phyloP scores from a whole-genome alignment of 768 basidiomycete genomes.

The Mrakia frigida region DNA sequence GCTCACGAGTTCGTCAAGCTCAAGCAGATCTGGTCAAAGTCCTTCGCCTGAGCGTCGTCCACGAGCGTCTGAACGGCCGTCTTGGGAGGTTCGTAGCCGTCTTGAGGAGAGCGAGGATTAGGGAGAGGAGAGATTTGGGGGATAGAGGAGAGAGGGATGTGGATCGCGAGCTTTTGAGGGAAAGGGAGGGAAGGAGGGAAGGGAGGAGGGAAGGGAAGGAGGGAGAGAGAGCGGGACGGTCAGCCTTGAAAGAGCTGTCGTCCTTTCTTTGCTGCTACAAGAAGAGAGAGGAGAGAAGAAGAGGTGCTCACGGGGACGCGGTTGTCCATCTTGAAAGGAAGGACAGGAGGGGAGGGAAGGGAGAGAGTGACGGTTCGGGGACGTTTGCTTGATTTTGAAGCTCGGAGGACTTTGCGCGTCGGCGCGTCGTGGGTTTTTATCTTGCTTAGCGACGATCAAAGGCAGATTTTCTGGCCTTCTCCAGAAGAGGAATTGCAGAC shows the following conservation, averaged over 20 bases:
- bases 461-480: too few relatives aligned
- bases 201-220: not conserved
- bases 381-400: too few relatives aligned
- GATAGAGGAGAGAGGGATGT: conserved; percentile 27
- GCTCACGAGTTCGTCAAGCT: conserved; percentile 32
- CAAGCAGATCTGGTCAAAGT: conserved; percentile 32
- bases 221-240: not conserved
- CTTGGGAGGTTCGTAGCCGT: conserved; percentile 6
- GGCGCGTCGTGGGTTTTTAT: too few relatives aligned
- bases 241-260: too few relatives aligned
- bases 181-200: not conserved
- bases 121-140: conserved; percentile 9
- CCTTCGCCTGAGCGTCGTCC: conserved; percentile 28
- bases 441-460: too few relatives aligned
- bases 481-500: too few relatives aligned
- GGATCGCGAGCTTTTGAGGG: conserved; percentile 32
- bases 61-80: conserved; percentile 29
- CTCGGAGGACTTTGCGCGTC: too few relatives aligned
- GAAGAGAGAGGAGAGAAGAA: too few relatives aligned
- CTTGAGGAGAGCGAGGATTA: not conserved
- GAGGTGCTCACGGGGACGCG: not conserved
- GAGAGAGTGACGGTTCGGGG: not conserved
- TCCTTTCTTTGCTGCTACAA: too few relatives aligned
- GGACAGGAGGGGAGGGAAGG: not conserved
- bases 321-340: not conserved